Evolutionary conservation across 2,329 filamentous ascomycete genomes (phyloP), one percentile per base, ranked within the genome.

Genomic region (Alternaria sp.): DNA sequence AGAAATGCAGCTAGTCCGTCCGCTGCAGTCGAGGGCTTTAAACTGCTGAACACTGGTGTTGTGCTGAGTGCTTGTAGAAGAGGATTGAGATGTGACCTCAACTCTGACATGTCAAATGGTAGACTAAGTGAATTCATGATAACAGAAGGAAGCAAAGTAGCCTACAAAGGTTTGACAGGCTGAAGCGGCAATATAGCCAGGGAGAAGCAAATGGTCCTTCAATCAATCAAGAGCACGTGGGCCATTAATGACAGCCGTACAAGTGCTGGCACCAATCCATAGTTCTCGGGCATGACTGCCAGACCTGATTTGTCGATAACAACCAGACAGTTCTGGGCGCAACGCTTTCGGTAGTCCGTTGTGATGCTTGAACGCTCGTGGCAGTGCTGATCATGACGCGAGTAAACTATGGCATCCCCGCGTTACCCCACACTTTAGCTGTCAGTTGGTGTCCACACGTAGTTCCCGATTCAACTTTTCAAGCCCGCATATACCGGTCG

Each of bases 1-100:
- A 83, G 50, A 5, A 79, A 67, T 9, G 81, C 61, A 7, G 79
- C 81, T 9, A 78, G 60, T 54, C 77, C 73, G 65, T 83, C 82
- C 47, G 77, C 73, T 64, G 74, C 76, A 25, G 77, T 77, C 12
- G 78, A 73, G 7, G 79, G 78, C 62, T 78, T 73, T 4, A 72
- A 36, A 12, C 52, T 59, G 19, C 68, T 58, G 3, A 74, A 28
- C 11, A 67, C 40, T 7, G 64, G 61, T 30, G 67, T 60, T 12
- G 54, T 52, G 17, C 64, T 54, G 8, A 67, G 30, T 17, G 60
- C 51, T 32, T 64, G 65, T 6, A 69, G 28, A 4, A 71, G 40
- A 8, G 66, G 67, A 28, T 68, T 61, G 17, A 70, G 30, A 10
- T 62, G 70, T 10, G 60, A 66, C 30, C 64, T 65, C 4, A 72